Evolutionary conservation across 2,329 filamentous ascomycete species (phyloP).

Genomic region (Pseudogymnoascus destructans): DNA sequence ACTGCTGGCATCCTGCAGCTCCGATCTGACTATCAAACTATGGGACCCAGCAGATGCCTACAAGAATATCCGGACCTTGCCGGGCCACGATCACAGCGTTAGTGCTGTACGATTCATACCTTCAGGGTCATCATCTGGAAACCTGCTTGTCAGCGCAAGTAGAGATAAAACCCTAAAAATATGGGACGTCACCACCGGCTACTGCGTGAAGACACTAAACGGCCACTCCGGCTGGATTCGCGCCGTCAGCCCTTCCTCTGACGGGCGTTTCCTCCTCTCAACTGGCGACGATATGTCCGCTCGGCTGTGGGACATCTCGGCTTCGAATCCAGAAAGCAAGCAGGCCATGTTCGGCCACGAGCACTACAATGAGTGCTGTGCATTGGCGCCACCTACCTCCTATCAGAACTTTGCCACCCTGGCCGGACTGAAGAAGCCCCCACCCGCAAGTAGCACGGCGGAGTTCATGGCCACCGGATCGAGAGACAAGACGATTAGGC

Average conservation of each 20-base stretch:
- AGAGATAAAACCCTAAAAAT: slow-evolving; percentile 74
- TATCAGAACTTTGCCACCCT: slow-evolving; percentile 67
- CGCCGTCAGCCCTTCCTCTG: slow-evolving; percentile 67
- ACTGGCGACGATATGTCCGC: slow-evolving; percentile 72
- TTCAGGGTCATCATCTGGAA: slow-evolving; percentile 67
- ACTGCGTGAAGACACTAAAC: slow-evolving; percentile 78
- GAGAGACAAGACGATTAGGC: slow-evolving; percentile 76
- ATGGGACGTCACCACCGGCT: slow-evolving; percentile 89
- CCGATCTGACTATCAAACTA: slow-evolving; percentile 83
- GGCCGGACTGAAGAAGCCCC: slow-evolving; percentile 72
- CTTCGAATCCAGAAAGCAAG: slow-evolving; percentile 49
- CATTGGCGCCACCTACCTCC: slow-evolving; percentile 65
- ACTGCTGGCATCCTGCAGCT: slow-evolving; percentile 56
- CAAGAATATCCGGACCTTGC: slow-evolving; percentile 85
- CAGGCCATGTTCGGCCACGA: slow-evolving; percentile 76
- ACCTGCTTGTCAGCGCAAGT: slow-evolving; percentile 74
- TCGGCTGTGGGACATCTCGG: slow-evolving; percentile 71
- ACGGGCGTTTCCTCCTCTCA: slow-evolving; percentile 73
- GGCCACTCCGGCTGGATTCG: slow-evolving; percentile 89
- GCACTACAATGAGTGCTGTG: slow-evolving; percentile 73
- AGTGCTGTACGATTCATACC: slow-evolving; percentile 82
- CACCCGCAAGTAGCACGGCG: slow-evolving; percentile 57
- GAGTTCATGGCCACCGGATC: slow-evolving; percentile 86
- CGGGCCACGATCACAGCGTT: slow-evolving; percentile 85
- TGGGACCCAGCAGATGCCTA: slow-evolving; percentile 91